phyloP scores from a whole-genome alignment of 2,329 filamentous ascomycete genomes.

The Lecanosticta acicola region DNA sequence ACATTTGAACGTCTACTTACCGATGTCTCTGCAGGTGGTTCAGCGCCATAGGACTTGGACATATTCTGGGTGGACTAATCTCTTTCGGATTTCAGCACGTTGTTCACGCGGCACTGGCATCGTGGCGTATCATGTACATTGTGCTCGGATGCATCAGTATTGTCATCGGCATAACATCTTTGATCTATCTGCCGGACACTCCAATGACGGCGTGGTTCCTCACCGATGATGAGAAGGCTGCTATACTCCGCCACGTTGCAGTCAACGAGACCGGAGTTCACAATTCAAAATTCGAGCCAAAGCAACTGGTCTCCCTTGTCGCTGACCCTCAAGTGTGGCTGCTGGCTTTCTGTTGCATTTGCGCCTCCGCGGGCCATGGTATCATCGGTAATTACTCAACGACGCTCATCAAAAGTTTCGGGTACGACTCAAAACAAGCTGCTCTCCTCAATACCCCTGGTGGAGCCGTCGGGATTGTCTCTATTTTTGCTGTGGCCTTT shows the following conservation, averaged over 20 bases:
- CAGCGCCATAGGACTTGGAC: conserved; percentile 53
- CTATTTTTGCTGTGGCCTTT: conserved; percentile 11
- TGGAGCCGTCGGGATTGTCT: conserved; percentile 47
- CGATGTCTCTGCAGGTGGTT: too few species aligned
- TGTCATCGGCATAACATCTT: conserved; percentile 30
- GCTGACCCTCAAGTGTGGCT: conserved; percentile 43
- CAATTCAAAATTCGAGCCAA: conserved; percentile 38
- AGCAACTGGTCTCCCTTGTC: conserved; percentile 53
- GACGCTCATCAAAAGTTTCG: conserved; percentile 30
- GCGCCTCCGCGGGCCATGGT: conserved; percentile 35
- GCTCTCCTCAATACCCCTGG: conserved; percentile 49
- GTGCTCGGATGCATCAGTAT: conserved; percentile 42
- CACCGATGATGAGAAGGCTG: conserved; percentile 34
- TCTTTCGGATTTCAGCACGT: conserved; percentile 53
- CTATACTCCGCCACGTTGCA: conserved; percentile 42
- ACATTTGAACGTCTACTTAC: too few species aligned
- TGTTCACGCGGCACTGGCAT: conserved; percentile 1
- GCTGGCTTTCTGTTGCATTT: conserved; percentile 25
- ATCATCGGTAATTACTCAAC: conserved; percentile 36
- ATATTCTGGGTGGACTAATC: conserved; percentile 51
- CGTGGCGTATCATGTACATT: conserved; percentile 34
- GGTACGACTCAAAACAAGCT: conserved; percentile 26
- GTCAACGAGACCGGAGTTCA: conserved; percentile 38
- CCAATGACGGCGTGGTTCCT: conserved; percentile 28
- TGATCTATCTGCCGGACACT: conserved; percentile 30